phyloP scores from a whole-genome alignment of 768 basidiomycete genomes.

The Glaciozyma antarctica region DNA sequence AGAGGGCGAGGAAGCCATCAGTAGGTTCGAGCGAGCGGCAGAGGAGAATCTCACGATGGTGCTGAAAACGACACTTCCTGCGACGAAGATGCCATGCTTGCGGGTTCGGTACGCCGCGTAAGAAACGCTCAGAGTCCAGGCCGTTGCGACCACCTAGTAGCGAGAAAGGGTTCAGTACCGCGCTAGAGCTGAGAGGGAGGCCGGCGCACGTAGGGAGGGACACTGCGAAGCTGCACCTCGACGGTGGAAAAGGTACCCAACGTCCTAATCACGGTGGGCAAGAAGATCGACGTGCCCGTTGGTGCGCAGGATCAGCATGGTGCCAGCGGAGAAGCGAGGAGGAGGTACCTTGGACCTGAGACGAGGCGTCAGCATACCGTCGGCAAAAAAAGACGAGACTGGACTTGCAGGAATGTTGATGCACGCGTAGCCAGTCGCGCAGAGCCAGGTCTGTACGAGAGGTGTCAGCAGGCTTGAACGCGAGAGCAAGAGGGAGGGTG shows the following conservation, averaged over 20 bases:
- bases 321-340: too few species aligned
- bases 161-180: background rate
- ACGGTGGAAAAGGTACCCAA: slow-evolving; percentile 54
- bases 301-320: slow-evolving; percentile 39
- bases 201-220: slow-evolving; percentile 69
- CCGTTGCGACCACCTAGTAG: slow-evolving; percentile 60
- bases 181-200: slow-evolving; percentile 54
- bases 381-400: too few species aligned
- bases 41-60: background rate
- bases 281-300: slow-evolving; percentile 70
- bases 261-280: slow-evolving; percentile 62
- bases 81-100: slow-evolving; percentile 45
- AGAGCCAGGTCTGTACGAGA: background rate
- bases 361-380: too few species aligned
- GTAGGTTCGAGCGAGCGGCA: too few species aligned
- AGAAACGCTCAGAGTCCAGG: slow-evolving; percentile 49
- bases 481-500: too few species aligned
- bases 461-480: background rate
- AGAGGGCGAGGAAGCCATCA: too few species aligned
- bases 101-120: slow-evolving; percentile 49
- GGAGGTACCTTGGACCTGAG: too few species aligned
- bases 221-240: slow-evolving; percentile 61
- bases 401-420: slow-evolving; percentile 7
- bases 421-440: background rate
- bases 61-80: slow-evolving; percentile 11